A percentile compares a stretch with the other conserved stretches of the same genome.
Evolutionary conservation across 495 filamentous ascomycete genomes (phyloP).

Genomic region (Patellaria atrata): DNA sequence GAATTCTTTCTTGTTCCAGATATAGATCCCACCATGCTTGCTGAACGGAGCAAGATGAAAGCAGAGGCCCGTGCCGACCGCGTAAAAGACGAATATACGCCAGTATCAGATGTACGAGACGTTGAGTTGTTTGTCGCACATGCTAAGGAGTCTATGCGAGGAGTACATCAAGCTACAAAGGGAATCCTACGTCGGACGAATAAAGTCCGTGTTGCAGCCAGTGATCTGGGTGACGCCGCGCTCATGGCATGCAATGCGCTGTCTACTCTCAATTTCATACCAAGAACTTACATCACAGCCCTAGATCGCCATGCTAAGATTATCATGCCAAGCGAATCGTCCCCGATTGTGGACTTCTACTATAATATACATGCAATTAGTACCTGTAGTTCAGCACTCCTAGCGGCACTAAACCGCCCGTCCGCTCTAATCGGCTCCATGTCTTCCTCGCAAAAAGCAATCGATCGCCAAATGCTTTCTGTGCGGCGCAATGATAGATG

Average conservation of each 20-base stretch:
- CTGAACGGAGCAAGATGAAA: conserved; percentile 73
- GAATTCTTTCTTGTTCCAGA: conserved; percentile 98
- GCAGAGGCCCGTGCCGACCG: conserved; percentile 68
- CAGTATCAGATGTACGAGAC: conserved; percentile 66
- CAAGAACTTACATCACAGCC: conserved; percentile 49
- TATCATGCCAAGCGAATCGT: conserved; percentile 53
- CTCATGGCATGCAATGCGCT: conserved; percentile 42
- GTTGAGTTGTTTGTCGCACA: conserved; percentile 86
- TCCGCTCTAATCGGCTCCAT: conserved; percentile 62
- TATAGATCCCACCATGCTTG: conserved; percentile 77
- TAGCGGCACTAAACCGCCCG: conserved; percentile 68
- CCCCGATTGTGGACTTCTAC: conserved; percentile 61
- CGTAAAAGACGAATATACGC: conserved; percentile 72
- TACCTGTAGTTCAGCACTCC: conserved; percentile 65
- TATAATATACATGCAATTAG: conserved; percentile 58
- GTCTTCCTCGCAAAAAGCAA: conserved; percentile 40
- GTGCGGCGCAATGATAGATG: conserved; percentile 59
- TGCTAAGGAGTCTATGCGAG: conserved; percentile 73
- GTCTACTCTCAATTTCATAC: conserved; percentile 51
- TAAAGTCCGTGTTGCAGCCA: conserved; percentile 35
- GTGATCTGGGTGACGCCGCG: conserved; percentile 56
- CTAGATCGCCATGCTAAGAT: conserved; percentile 56
- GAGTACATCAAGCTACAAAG: conserved; percentile 66
- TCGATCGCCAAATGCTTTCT: conserved; percentile 61
- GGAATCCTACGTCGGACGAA: conserved; percentile 61